phyloP scores from a whole-genome alignment of 805 yeast genomes.

The Wickerhamiella brachini region DNA sequence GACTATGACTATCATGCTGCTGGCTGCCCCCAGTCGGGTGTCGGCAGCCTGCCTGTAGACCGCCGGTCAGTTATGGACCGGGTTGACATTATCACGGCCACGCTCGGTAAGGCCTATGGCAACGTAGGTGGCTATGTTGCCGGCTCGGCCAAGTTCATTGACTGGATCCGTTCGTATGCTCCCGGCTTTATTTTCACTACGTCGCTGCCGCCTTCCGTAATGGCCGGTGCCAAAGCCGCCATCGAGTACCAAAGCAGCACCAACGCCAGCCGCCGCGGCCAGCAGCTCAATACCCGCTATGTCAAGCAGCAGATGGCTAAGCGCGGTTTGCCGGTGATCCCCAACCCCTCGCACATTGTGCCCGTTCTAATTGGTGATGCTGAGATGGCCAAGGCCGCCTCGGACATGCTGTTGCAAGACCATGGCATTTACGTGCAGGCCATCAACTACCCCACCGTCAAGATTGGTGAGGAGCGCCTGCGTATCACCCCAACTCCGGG shows the following conservation, averaged over 20 bases:
- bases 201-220: constrained; percentile 88
- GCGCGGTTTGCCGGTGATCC: constrained; percentile 85
- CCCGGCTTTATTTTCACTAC: constrained; percentile 98
- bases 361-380: constrained; percentile 95
- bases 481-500: constrained; percentile 99
- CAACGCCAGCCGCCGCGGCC: constrained; percentile 62
- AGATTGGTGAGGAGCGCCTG: constrained; percentile 88
- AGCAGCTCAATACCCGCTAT: constrained; percentile 74
- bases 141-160: constrained; percentile 67
- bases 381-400: constrained; percentile 76
- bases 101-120: constrained; percentile 94
- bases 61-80: constrained; percentile 65
- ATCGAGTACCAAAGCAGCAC: constrained; percentile 72
- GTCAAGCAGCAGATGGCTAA: constrained; percentile 58
- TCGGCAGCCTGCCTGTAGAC: constrained; percentile 23
- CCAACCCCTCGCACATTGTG: constrained; percentile 94
- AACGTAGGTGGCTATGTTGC: constrained; percentile 97
- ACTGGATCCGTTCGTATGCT: constrained; percentile 91
- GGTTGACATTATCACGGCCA: constrained; percentile 92
- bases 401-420: constrained; percentile 72
- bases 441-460: constrained; percentile 95
- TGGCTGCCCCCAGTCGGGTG: constrained; percentile 35
- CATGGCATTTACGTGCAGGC: constrained; percentile 93
- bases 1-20: constrained; percentile 72
- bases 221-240: constrained; percentile 90